A percentile compares a stretch with the other conserved stretches of the same genome.
Evolutionary conservation across 2,329 filamentous ascomycete genomes (phyloP).

Genomic region (Davidsoniella australis): DNA sequence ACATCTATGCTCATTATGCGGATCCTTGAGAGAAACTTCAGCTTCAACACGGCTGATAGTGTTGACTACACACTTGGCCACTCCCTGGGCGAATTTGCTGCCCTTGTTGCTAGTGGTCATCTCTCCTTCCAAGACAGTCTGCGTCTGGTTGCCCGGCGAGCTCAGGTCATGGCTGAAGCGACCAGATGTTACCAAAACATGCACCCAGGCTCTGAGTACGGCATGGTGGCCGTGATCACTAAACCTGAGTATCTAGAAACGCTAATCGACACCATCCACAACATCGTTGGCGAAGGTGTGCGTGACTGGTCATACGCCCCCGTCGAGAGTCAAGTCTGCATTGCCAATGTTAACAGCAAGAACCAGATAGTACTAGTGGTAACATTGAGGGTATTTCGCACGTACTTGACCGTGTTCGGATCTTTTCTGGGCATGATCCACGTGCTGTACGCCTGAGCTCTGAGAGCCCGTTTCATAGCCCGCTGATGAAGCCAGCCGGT

Average conservation of each 20-base stretch:
- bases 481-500: constrained; percentile 76
- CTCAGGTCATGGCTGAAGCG: constrained; percentile 68
- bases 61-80: constrained; percentile 79
- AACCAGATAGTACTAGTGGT: constrained; percentile 88
- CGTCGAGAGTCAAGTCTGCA: constrained; percentile 62
- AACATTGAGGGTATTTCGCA: constrained; percentile 68
- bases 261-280: constrained; percentile 57
- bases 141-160: constrained; percentile 57
- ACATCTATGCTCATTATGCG: constrained; percentile 80
- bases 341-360: constrained; percentile 89
- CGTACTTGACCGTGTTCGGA: constrained; percentile 66
- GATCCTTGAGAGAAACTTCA: constrained; percentile 71
- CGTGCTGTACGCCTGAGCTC: constrained; percentile 72
- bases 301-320: constrained; percentile 29
- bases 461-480: constrained; percentile 80
- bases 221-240: constrained; percentile 86
- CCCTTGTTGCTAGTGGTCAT: constrained; percentile 70
- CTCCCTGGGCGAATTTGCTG: constrained; percentile 84
- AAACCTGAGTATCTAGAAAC: constrained; percentile 58
- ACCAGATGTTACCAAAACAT: constrained; percentile 46
- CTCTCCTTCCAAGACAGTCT: constrained; percentile 63
- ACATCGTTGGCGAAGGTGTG: constrained; percentile 37
- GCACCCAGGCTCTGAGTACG: constrained; percentile 59
- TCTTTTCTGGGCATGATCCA: constrained; percentile 84
- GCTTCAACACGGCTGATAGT: constrained; percentile 50